Evolutionary conservation across 2,329 filamentous ascomycete species (phyloP), one percentile per base, ranked within the genome.

Genomic region (Uncinocarpus reesii): DNA sequence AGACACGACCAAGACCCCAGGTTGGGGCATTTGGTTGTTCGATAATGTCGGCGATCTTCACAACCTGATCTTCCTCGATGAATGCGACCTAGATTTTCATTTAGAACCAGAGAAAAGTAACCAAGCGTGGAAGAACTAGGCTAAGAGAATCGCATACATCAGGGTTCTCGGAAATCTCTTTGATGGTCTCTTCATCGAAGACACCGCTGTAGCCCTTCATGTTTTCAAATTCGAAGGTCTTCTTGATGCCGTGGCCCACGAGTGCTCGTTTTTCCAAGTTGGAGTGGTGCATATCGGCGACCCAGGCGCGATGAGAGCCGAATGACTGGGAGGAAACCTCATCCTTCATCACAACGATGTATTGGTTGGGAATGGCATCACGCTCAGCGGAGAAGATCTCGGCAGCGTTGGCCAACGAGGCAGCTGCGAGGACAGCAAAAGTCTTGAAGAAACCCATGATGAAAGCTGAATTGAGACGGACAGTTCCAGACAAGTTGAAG

Each of bases 1-100:
- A 66, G 28, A 66, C 60, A 47, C 64, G 57, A 23, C 58, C 56
- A 16, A 68, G 58, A n/a, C 65, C 65, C 61, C 60, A 68, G 18
- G 60, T 57, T 37, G 64, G 58, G 28, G 48, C 50, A 26, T 47
- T 51, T 48, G 59, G 57, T 18, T 57, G 55, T 23, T 52, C 53
- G 32, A 40, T 37, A 13, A 48, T 2, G 7, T n/a, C 23, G 38
- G 18, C 6, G 28, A 44, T 15, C n/a, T 28, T 41, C 21, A 53
- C 36, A 24, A 48, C 28, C 16, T 28, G 21, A 28, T 56, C 42
- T 15, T 20, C 43, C 26, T 54, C 54, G 28, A 56, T 44, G 28
- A 50, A 53, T 7, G 32, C 42, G 20, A 56, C 54, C 54, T 56
- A 35, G 15, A 37, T 13, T 8, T 37, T 48, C 36, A 42, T 21